Evolutionary conservation across 768 basidiomycete species (phyloP).

Genomic region (Podaxis carcinomalis): DNA sequence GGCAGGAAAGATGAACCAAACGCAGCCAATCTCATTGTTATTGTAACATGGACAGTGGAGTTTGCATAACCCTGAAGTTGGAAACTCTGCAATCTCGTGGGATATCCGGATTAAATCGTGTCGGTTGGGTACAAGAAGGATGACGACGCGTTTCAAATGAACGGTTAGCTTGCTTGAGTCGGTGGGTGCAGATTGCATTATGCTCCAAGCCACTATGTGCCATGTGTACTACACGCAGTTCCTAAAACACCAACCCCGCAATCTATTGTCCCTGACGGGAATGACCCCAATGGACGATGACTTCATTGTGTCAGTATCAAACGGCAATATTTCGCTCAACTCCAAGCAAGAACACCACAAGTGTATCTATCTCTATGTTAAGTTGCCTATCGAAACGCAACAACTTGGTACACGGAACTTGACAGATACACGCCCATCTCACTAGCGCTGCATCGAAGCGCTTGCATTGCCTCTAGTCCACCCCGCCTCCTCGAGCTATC

Average conservation of each 20-base stretch:
- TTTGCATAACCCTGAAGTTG: background rate
- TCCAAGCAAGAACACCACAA: background rate
- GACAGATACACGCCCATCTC: background rate
- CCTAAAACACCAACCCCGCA: background rate
- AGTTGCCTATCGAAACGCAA: background rate
- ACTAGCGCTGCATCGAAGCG: background rate
- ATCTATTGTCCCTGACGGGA: background rate
- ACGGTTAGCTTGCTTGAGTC: background rate
- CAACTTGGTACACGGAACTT: background rate
- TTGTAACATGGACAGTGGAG: background rate
- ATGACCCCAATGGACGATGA: background rate
- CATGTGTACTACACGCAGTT: background rate
- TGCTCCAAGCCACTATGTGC: background rate
- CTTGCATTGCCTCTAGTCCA: background rate
- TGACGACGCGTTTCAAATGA: background rate
- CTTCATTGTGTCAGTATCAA: background rate
- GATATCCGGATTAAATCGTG: background rate
- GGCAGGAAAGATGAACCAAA: background rate
- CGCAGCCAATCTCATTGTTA: background rate
- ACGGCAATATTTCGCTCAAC: background rate
- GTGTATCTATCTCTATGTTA: background rate
- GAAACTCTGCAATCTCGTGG: background rate
- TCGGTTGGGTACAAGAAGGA: background rate
- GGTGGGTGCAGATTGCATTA: background rate
- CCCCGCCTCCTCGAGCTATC: background rate